phyloP scores from a whole-genome alignment of 108 stramenopile genomes.

The Skeletonema marinoi region DNA sequence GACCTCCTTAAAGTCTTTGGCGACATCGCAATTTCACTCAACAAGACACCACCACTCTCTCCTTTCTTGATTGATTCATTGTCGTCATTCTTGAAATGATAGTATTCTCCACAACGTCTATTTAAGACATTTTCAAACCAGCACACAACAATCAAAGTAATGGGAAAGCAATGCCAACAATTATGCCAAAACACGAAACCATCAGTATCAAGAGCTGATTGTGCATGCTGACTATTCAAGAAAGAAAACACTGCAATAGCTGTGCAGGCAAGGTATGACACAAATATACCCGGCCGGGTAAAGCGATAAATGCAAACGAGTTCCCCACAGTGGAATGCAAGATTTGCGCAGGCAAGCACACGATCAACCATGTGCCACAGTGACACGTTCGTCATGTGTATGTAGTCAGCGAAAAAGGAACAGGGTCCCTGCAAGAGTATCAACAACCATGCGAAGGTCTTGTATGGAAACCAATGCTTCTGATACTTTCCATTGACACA shows the following conservation, averaged over 20 bases:
- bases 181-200: constrained; percentile 53
- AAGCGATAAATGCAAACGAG: constrained; percentile 34
- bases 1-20: background rate
- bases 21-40: background rate
- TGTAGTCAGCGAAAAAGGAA: constrained; percentile 50
- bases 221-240: constrained; percentile 38
- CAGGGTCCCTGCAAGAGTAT: constrained; percentile 49
- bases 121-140: constrained; percentile 23
- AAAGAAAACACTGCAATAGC: constrained; percentile 31
- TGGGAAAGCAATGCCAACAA: constrained; percentile 49
- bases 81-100: constrained; percentile 9
- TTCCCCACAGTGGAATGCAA: constrained; percentile 40
- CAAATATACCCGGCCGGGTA: constrained; percentile 40
- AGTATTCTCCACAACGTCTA: constrained; percentile 30
- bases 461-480: constrained; percentile 54
- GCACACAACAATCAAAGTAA: constrained; percentile 20
- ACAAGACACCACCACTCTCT: background rate
- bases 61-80: background rate
- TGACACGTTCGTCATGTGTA: constrained; percentile 43
- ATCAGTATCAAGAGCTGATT: constrained; percentile 22
- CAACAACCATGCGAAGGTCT: constrained; percentile 39
- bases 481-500: background rate
- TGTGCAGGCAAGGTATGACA: constrained; percentile 12
- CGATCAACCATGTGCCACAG: constrained; percentile 46
- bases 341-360: constrained; percentile 27